Evolutionary conservation across 2,329 filamentous ascomycete species (phyloP), one percentile per base, ranked within the genome.

Genomic region (Penicillium carneum): DNA sequence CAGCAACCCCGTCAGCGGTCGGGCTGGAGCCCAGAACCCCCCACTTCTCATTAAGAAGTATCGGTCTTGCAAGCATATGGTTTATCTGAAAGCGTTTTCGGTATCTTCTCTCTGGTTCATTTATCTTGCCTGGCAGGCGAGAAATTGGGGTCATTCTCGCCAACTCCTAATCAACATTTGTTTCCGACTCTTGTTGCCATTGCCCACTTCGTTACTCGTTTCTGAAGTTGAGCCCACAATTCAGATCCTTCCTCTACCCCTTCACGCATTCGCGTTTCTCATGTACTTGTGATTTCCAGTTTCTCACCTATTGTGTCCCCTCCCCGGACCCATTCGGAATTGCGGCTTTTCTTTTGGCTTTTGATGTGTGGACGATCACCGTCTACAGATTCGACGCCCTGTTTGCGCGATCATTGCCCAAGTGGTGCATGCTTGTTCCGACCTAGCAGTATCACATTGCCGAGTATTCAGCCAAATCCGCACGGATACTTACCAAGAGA

Each of bases 401-500:
- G 57, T 26, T 14, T 55, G 31, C 20, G 51, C 42, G 38, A 29
- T 34, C 39, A 23, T 51, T 54, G 31, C 54, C 29, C 18, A 12
- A 36, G 48, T 53, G 56, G 41, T 54, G 56, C 49, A 23, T 59
- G 49, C 56, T 54, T 53, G 41, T 59, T 41, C 48, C 11, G 34
- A 59, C 52, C 51, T 23, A 60, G 57, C 43, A 59, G 57, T 49
- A 33, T 54, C 39, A 33, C 48, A 34, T 29, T 23, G 31, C 50
- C 39, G 56, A 54, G 56, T 59, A 59, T 29, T 26, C 46, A 50
- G 38, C 23, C 42, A 33, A 39, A 34, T 31, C 9, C 23, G 42
- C 48, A 31, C 18, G n/a, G 41, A 53, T 54, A 59, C 18, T 59
- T 51, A 33, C 34, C 14, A 58, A 53, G 39, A 46, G 56, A 54